These are phyloP conservation scores for Cytidiella melzeri DNA, from an alignment of 768 basidiomycete species.

Conservation along the genomic window DNA sequence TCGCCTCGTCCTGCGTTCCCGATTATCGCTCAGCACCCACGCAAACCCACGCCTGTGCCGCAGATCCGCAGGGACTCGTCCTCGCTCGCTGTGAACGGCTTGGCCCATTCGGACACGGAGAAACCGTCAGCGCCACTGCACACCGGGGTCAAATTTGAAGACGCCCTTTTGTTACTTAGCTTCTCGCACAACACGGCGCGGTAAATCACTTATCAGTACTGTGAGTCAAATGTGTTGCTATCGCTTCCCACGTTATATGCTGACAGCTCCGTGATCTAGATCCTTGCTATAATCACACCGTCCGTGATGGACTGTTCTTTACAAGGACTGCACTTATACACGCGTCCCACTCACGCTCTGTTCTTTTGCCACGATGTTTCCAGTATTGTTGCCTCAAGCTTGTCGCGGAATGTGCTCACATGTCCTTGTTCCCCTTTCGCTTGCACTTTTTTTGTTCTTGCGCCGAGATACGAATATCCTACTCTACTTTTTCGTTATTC, in stretches of 20 bases:
- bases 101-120: conserved; percentile 40
- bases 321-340: too few species aligned
- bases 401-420: too few species aligned
- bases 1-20: conserved; percentile 45
- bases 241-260: background rate
- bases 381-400: too few species aligned
- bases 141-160: conserved; percentile 62
- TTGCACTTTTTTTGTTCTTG: too few species aligned
- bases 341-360: too few species aligned
- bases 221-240: too few species aligned
- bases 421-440: too few species aligned
- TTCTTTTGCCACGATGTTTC: too few species aligned
- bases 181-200: conserved; percentile 66
- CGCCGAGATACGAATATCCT: too few species aligned
- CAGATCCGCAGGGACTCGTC: conserved; percentile 14
- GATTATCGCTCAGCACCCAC: conserved; percentile 24
- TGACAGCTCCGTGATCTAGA: conserved; percentile 4
- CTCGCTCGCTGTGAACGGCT: conserved; percentile 32
- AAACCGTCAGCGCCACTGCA: conserved; percentile 37
- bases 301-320: too few species aligned
- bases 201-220: conserved; percentile 24
- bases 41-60: conserved; percentile 18
- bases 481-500: too few species aligned
- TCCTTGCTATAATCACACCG: conserved; percentile 7
- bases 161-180: conserved; percentile 66